Evolutionary conservation across 345 rosid species (phyloP).

Genomic region (Gossypium longicalyx): DNA sequence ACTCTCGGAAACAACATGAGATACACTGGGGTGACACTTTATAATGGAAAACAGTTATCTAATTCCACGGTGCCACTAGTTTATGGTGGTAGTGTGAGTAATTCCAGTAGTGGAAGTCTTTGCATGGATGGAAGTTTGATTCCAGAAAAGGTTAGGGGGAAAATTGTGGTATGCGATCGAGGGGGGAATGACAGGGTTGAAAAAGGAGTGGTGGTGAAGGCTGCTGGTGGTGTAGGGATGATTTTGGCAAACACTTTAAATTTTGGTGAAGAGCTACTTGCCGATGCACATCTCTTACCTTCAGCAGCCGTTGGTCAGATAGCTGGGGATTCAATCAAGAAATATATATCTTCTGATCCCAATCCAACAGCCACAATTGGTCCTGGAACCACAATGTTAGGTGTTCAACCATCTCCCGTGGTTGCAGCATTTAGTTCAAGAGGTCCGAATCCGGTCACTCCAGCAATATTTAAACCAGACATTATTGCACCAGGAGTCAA

Average conservation of each 20-base stretch:
- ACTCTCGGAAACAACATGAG: constrained; percentile 42
- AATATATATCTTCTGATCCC: constrained; percentile 28
- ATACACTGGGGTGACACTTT: constrained; percentile 46
- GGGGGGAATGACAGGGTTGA: constrained; percentile 44
- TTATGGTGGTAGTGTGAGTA: constrained; percentile 36
- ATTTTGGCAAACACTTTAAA: constrained; percentile 42
- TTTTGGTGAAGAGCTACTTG: constrained; percentile 53
- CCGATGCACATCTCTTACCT: constrained; percentile 54
- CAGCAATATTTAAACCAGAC: constrained; percentile 53
- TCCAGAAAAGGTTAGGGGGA: constrained; percentile 38
- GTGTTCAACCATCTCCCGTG: constrained; percentile 47
- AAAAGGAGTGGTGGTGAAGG: constrained; percentile 49
- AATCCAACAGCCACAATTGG: constrained; percentile 38
- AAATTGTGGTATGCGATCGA: constrained; percentile 58
- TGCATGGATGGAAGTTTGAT: constrained; percentile 45
- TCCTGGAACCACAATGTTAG: constrained; percentile 33
- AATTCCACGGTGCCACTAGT: constrained; percentile 35
- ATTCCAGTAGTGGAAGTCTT: constrained; percentile 26
- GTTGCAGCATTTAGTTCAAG: constrained; percentile 60
- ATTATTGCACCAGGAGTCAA: constrained; percentile 53
- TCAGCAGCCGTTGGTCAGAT: constrained; percentile 43
- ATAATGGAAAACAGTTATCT: constrained; percentile 35
- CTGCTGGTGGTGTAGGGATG: constrained; percentile 53
- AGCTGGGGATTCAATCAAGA: constrained; percentile 38
- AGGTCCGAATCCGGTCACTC: constrained; percentile 47